Conservation (phyloP, 768 basidiomycete genomes). For the Lactarius hatsudake region DNA sequence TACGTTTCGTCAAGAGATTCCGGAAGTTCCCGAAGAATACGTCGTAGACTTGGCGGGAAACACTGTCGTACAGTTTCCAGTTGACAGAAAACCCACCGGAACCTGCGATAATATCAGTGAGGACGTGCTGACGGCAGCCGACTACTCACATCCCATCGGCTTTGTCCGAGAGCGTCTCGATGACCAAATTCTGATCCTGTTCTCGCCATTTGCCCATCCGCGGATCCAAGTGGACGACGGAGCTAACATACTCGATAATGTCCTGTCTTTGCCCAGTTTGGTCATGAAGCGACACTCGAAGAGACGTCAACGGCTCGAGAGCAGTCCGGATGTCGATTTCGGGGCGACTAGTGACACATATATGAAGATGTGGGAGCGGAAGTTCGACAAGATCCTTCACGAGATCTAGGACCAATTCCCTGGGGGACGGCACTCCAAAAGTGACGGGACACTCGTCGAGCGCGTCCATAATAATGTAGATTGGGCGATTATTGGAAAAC, state of each 20-base stretch:
- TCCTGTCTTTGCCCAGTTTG: neutral
- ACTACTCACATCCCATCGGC: neutral
- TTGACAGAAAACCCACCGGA: neutral
- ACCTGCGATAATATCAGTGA: neutral
- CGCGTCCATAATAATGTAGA: neutral
- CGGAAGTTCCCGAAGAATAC: neutral
- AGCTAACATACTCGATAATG: neutral
- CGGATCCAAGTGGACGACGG: neutral
- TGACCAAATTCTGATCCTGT: neutral
- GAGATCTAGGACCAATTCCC: neutral
- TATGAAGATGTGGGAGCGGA: neutral
- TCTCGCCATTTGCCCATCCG: neutral
- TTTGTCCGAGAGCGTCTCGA: neutral
- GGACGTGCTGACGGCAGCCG: rapidly evolving
- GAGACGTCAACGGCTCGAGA: neutral
- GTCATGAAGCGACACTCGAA: neutral
- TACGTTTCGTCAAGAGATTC: constrained; percentile 2
- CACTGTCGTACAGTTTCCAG: neutral
- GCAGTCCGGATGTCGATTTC: neutral
- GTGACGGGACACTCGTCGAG: constrained; percentile 5
- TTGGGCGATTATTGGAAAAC: neutral
- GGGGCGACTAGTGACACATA: neutral
- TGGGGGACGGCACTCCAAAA: neutral
- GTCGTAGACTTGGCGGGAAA: neutral
- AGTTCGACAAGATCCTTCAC: neutral